Percentiles rank a stretch among this genome's conserved stretches.
Conservation (phyloP, 169 alveolate species). For the Babesia ovis region DNA sequence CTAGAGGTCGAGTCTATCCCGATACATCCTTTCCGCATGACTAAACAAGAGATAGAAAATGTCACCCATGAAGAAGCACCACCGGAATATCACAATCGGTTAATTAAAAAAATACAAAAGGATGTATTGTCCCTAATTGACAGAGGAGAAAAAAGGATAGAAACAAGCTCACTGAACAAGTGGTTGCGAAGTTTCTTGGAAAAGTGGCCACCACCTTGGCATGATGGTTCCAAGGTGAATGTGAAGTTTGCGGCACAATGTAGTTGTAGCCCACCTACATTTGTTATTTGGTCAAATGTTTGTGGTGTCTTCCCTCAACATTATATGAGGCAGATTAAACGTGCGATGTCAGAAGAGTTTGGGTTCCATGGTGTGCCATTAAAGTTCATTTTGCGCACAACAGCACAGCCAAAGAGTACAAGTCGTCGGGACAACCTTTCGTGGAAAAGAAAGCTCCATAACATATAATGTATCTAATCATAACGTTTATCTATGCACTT, state of each 20-base stretch:
- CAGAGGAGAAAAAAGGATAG: constrained; percentile 15
- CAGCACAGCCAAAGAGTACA: constrained; percentile 69
- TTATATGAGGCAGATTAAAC: constrained; percentile 73
- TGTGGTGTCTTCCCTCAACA: constrained; percentile 75
- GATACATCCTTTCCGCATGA: constrained; percentile 17
- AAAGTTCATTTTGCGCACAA: constrained; percentile 72
- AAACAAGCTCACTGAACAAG: constrained; percentile 45
- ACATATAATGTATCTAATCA: too few relatives aligned
- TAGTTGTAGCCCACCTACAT: constrained; percentile 78
- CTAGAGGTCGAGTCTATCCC: constrained; percentile 48
- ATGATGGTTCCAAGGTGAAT: constrained; percentile 76
- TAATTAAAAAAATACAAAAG: constrained; percentile 12
- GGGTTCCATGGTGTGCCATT: constrained; percentile 55
- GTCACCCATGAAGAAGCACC: neutral
- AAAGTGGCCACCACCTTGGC: constrained; percentile 84
- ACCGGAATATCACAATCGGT: neutral
- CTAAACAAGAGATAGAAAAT: neutral
- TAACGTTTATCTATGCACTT: too few relatives aligned
- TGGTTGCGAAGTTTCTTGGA: constrained; percentile 59
- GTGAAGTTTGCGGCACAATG: constrained; percentile 74
- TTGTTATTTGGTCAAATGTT: constrained; percentile 80
- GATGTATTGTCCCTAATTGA: constrained; percentile 18
- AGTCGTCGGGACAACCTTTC: constrained; percentile 55
- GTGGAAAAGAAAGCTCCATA: constrained; percentile 63
- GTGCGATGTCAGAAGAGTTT: constrained; percentile 75